A percentile compares a stretch with the other conserved stretches of the same genome.
These are phyloP conservation scores for Leccinum disarticulatum DNA, from an alignment of 768 basidiomycete species.

Conservation along the genomic window DNA sequence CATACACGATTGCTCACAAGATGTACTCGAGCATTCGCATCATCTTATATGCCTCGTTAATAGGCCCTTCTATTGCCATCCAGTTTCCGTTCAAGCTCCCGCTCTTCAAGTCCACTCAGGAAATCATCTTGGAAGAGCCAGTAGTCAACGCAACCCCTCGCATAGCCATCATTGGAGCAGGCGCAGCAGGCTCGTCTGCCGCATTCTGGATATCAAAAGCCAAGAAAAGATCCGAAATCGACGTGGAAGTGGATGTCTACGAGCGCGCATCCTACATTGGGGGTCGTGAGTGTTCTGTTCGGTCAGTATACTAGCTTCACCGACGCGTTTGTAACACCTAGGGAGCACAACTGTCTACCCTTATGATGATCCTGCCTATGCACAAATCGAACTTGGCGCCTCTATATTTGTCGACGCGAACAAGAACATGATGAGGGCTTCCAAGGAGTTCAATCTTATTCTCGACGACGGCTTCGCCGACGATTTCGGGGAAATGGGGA, in stretches of 20 bases:
- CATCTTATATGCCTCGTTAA: conserved; percentile 23
- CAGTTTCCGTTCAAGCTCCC: conserved; percentile 58
- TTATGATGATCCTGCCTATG: conserved; percentile 54
- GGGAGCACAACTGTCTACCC: conserved; percentile 81
- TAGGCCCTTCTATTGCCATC: conserved; percentile 30
- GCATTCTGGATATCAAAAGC: conserved; percentile 84
- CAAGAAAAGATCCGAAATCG: conserved; percentile 63
- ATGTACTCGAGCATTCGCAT: conserved; percentile 20
- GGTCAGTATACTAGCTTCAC: background rate
- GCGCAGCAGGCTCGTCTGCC: conserved; percentile 82
- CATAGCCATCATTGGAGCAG: conserved; percentile 88
- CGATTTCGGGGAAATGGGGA: conserved; percentile 49
- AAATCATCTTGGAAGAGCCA: conserved; percentile 20
- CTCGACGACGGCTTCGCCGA: conserved; percentile 47
- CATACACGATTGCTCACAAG: background rate
- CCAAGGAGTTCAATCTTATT: conserved; percentile 75
- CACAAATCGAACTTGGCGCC: conserved; percentile 79
- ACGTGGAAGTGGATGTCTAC: conserved; percentile 82
- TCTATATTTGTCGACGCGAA: conserved; percentile 84
- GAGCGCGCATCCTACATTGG: conserved; percentile 77
- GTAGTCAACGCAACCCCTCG: conserved; percentile 39
- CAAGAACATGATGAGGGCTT: conserved; percentile 70
- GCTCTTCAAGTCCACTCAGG: conserved; percentile 45
- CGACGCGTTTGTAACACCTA: conserved; percentile 30
- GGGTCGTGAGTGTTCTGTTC: conserved; percentile 62